These are phyloP conservation scores for Coemansia sp. DNA, from an alignment of 371 early-diverging fungal genomes.

Conservation along the genomic window DNA sequence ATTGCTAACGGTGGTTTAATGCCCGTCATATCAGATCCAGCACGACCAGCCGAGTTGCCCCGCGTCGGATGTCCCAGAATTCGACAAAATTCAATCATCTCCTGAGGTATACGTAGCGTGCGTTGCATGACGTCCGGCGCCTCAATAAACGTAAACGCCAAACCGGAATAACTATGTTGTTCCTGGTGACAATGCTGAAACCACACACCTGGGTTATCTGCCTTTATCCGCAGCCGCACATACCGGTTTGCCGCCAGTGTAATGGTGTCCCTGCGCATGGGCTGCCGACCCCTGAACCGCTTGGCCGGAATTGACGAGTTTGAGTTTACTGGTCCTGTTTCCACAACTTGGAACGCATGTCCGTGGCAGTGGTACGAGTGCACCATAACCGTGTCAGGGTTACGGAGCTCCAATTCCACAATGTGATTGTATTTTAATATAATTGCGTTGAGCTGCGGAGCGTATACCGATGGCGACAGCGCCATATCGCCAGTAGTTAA, in stretches of 20 bases:
- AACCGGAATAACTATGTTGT: conserved; percentile 69
- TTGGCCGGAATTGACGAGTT: not conserved
- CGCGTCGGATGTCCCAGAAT: conserved; percentile 50
- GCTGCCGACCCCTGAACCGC: not conserved
- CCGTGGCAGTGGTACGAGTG: conserved; percentile 87
- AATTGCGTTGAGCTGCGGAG: conserved; percentile 43
- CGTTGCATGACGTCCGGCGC: conserved; percentile 61
- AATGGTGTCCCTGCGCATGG: conserved; percentile 1
- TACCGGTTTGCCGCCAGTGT: conserved; percentile 57
- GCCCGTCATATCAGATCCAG: not conserved
- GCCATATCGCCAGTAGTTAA: conserved; percentile 59
- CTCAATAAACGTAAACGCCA: conserved; percentile 62
- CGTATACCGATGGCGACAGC: conserved; percentile 62
- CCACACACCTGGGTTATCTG: conserved; percentile 78
- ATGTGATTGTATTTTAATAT: conserved; percentile 55
- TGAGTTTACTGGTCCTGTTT: no score
- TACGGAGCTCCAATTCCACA: conserved; percentile 62
- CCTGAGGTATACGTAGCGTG: conserved; percentile 52
- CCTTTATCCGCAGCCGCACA: conserved; percentile 63
- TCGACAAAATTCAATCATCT: conserved; percentile 55
- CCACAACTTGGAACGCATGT: conserved; percentile 73
- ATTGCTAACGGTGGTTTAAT: not conserved
- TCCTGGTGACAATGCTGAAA: conserved; percentile 77
- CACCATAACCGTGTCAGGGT: conserved; percentile 57
- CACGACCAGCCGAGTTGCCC: not conserved